Evolutionary conservation across 1,139 yeast species (phyloP).

Genomic region (Suhomyces bokatorum): DNA sequence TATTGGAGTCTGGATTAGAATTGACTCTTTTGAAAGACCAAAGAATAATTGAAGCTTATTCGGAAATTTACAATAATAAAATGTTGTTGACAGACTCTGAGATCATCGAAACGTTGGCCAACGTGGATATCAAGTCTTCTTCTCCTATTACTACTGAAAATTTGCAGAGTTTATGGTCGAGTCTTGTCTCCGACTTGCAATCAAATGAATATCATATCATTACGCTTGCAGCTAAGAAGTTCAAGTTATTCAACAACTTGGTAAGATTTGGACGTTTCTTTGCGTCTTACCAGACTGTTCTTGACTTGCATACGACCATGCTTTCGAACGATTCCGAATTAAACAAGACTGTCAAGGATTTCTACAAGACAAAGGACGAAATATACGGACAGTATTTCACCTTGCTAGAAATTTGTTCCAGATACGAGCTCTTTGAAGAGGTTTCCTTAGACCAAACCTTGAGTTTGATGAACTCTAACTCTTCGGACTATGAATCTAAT

Average conservation of each 20-base stretch:
- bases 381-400: conserved; percentile 37
- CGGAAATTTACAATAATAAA: neutral
- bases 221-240: conserved; percentile 29
- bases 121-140: neutral
- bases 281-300: conserved; percentile 8
- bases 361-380: conserved; percentile 47
- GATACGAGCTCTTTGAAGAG: conserved; percentile 3
- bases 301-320: conserved; percentile 27
- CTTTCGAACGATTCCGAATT: conserved; percentile 12
- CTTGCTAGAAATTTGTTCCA: conserved; percentile 11
- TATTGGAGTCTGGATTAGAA: conserved; percentile 13
- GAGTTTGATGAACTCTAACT: conserved; percentile 21
- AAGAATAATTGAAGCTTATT: neutral
- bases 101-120: conserved; percentile 9
- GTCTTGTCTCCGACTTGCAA: conserved; percentile 24
- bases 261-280: conserved; percentile 6
- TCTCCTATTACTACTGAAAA: neutral
- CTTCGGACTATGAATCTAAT: conserved; percentile 29
- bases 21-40: conserved; percentile 2
- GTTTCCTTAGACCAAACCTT: conserved; percentile 13
- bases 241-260: conserved; percentile 34
- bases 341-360: conserved; percentile 29
- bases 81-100: conserved; percentile 6
- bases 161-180: conserved; percentile 16
- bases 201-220: conserved; percentile 32